Evolutionary conservation across 202 grass and related monocot genomes (phyloP).

Genomic region (Panicum hallii): DNA sequence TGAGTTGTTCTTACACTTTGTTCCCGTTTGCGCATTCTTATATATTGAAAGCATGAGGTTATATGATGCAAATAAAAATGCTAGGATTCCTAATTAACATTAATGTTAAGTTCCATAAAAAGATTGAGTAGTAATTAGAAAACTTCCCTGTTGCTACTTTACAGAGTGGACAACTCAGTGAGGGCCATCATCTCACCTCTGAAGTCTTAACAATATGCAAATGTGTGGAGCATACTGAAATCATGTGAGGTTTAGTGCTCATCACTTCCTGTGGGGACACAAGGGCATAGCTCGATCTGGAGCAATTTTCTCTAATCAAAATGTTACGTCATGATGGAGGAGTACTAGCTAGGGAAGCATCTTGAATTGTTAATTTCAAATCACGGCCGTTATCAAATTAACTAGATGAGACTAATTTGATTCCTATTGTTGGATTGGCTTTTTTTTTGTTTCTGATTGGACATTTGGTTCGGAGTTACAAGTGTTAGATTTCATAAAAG

Average conservation of each 20-base stretch:
- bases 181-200: background rate
- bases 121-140: background rate
- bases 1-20: background rate
- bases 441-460: background rate
- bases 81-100: background rate
- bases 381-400: background rate
- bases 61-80: background rate
- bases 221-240: background rate
- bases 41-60: background rate
- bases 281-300: background rate
- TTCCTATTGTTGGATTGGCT: background rate
- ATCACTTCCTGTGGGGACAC: background rate
- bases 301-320: background rate
- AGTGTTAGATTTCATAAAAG: background rate
- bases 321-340: background rate
- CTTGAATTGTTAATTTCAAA: background rate
- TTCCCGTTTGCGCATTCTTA: background rate
- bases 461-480: background rate
- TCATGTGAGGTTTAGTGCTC: background rate
- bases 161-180: background rate
- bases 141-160: background rate
- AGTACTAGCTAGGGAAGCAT: background rate
- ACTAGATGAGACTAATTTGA: background rate
- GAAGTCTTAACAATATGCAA: background rate
- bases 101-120: background rate